Evolutionary conservation across 129 eudicot genomes (phyloP).

Genomic region (Flaveria robusta): DNA sequence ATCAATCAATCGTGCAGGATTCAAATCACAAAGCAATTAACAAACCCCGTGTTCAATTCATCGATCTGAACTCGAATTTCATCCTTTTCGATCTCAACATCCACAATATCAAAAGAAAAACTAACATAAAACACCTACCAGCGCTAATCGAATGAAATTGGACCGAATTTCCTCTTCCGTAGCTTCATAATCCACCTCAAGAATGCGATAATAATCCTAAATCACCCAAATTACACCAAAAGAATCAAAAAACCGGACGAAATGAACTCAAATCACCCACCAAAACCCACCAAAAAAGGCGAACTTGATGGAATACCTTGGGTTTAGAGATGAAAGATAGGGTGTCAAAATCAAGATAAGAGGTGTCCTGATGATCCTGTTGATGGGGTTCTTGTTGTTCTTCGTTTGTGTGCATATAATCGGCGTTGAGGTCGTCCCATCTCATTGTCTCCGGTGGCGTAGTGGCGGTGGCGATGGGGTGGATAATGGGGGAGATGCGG

Average conservation of each 20-base stretch:
- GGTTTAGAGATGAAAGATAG: conserved; percentile 63
- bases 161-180: conserved; percentile 85
- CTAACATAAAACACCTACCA: conserved; percentile 42
- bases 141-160: conserved; percentile 80
- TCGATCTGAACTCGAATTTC: background rate
- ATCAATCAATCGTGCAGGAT: conserved; percentile 12
- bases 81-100: no score
- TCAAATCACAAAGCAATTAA: background rate
- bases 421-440: conserved; percentile 54
- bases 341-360: conserved; percentile 59
- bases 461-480: background rate
- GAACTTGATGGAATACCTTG: conserved; percentile 46
- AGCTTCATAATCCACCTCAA: conserved; percentile 92
- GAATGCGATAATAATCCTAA: conserved; percentile 74
- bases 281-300: background rate
- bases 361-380: conserved; percentile 30
- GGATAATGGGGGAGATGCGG: conserved; percentile 33
- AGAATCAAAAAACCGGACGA: background rate
- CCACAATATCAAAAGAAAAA: background rate
- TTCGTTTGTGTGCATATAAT: conserved; percentile 14
- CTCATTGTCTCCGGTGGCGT: conserved; percentile 35
- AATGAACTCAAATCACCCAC: background rate
- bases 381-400: conserved; percentile 24
- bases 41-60: background rate
- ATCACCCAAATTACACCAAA: background rate